Conservation (phyloP, 2,329 filamentous ascomycete genomes). For the Ophidiomyces ophidiicola region DNA sequence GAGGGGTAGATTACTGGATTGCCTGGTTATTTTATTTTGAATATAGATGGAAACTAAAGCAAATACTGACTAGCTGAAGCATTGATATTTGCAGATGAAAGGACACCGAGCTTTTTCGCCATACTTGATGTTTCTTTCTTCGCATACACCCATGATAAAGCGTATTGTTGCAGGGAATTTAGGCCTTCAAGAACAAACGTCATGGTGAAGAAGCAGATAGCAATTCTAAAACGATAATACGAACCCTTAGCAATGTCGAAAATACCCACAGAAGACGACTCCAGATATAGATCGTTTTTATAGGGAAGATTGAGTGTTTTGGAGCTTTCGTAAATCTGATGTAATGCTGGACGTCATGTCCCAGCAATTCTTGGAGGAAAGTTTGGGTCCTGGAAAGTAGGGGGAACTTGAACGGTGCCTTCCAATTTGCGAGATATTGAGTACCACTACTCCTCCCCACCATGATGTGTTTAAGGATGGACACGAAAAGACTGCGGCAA, state of each 20-base stretch:
- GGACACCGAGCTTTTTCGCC: slow-evolving; percentile 12
- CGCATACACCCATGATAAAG: slow-evolving; percentile 8
- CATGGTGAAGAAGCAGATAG: slow-evolving; percentile 3
- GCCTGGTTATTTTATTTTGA: background rate
- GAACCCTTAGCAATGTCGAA: no score
- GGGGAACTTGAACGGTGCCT: no score
- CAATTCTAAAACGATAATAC: no score
- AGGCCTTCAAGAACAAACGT: slow-evolving; percentile 4
- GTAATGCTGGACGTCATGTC: slow-evolving; percentile 8
- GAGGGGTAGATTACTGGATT: slow-evolving; percentile 33
- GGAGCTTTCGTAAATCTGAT: slow-evolving; percentile 5
- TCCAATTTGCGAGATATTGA: no score
- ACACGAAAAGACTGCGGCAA: no score
- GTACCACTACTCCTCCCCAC: no score
- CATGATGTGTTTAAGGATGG: no score
- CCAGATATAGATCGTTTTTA: no score
- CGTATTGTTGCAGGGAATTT: slow-evolving; percentile 12
- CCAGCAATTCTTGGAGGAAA: background rate
- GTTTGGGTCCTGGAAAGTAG: no score
- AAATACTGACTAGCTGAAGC: slow-evolving; percentile 8
- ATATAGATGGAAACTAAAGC: background rate
- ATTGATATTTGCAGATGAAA: slow-evolving; percentile 11
- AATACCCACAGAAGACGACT: no score
- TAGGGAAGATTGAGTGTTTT: background rate
- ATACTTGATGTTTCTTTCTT: slow-evolving; percentile 8